A percentile compares a stretch with the other conserved stretches of the same genome.
These are phyloP conservation scores for Exophiala sideris DNA, from an alignment of 2,329 filamentous ascomycete species.

Conservation along the genomic window DNA sequence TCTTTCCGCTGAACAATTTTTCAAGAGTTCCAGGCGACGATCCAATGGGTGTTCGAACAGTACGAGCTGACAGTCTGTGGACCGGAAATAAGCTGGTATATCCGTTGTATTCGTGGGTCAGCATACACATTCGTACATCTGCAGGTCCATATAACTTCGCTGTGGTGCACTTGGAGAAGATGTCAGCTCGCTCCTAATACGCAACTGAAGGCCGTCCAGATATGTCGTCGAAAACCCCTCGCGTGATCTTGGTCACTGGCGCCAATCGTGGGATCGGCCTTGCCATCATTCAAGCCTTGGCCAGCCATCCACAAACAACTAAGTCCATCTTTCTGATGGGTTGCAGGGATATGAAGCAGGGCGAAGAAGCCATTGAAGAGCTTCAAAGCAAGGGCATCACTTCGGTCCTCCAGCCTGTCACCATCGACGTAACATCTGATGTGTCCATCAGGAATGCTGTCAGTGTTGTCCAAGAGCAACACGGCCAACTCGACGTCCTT, in stretches of 20 bases:
- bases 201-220: no score
- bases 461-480: background rate
- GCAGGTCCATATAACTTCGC: no score
- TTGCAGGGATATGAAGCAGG: constrained; percentile 5
- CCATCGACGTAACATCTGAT: constrained; percentile 6
- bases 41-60: no score
- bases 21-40: no score
- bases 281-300: constrained; percentile 15
- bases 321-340: constrained; percentile 9
- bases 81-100: no score
- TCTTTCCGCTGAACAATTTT: no score
- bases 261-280: constrained; percentile 16
- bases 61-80: no score
- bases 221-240: background rate
- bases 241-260: constrained; percentile 14
- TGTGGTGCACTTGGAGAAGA: no score
- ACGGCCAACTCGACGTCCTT: constrained; percentile 29
- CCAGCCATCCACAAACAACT: background rate
- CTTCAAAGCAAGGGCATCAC: background rate
- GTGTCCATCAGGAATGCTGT: background rate
- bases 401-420: background rate
- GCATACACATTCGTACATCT: no score
- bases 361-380: constrained; percentile 1
- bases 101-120: no score
- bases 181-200: no score